Percentiles rank a stretch among this genome's conserved stretches.
Conservation (phyloP, 495 filamentous ascomycete genomes). For the Penicillium mononematosum region DNA sequence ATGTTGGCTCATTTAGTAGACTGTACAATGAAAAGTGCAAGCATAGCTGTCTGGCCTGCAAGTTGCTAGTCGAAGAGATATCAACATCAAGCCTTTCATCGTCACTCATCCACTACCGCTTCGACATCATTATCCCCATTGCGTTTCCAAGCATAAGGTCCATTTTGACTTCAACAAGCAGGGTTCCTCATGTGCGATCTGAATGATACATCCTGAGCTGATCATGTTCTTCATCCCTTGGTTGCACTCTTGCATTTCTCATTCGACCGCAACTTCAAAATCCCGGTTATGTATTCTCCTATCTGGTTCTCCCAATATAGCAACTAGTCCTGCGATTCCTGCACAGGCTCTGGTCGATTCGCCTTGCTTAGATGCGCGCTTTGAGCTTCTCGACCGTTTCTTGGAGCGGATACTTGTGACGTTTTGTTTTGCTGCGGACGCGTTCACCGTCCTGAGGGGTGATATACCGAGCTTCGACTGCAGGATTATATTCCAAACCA, state of each 20-base stretch:
- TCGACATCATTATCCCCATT: too few relatives aligned
- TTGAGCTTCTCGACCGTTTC: conserved; percentile 24
- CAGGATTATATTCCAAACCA: conserved; percentile 78
- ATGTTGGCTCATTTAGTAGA: neutral
- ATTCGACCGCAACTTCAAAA: neutral
- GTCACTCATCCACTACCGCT: too few relatives aligned
- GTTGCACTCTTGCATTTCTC: too few relatives aligned
- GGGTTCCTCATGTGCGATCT: too few relatives aligned
- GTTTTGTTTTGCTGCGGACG: conserved; percentile 27
- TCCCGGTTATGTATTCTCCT: neutral
- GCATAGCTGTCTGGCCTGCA: too few relatives aligned
- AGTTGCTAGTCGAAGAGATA: neutral
- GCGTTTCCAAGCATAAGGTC: too few relatives aligned
- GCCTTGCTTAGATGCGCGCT: conserved; percentile 15
- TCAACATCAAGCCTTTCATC: too few relatives aligned
- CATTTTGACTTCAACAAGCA: neutral
- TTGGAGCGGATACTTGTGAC: conserved; percentile 20
- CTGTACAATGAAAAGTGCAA: too few relatives aligned
- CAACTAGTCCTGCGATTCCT: neutral
- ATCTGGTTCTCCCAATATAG: neutral
- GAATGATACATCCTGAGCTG: too few relatives aligned
- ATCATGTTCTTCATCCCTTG: too few relatives aligned
- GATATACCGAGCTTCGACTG: conserved; percentile 58
- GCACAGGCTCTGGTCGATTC: too few relatives aligned
- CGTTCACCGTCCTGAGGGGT: conserved; percentile 26